Evolutionary conservation across 1,284 basidiomycete species (phyloP).

Genomic region (Fomitopsis betulina): DNA sequence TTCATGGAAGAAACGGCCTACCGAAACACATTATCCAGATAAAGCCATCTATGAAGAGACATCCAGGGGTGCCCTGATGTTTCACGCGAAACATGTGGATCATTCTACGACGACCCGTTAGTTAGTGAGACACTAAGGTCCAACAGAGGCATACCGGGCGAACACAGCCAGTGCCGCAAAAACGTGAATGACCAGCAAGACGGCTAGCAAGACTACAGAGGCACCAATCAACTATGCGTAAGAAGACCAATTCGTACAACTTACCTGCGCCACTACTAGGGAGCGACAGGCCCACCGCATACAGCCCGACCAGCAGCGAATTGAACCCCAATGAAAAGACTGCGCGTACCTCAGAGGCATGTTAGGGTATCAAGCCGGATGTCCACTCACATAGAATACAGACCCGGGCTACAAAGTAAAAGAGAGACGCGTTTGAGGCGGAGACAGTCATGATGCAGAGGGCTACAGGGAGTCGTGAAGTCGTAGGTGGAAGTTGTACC

Average conservation of each 20-base stretch:
- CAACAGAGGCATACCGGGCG: neutral
- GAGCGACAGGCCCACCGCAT: neutral
- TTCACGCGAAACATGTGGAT: neutral
- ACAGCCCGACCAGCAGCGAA: neutral
- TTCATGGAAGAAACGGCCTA: neutral
- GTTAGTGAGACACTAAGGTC: neutral
- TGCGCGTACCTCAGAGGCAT: neutral
- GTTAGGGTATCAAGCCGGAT: neutral
- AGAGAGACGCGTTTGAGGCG: neutral
- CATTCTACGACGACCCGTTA: neutral
- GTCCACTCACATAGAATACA: slow-evolving; percentile 1
- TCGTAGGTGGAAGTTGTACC: neutral
- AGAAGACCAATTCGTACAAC: neutral
- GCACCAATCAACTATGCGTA: neutral
- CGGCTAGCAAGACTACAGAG: neutral
- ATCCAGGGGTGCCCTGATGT: neutral
- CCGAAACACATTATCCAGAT: neutral
- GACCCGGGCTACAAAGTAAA: neutral
- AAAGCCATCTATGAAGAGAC: neutral
- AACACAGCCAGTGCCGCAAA: neutral
- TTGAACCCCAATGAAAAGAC: neutral
- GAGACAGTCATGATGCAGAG: slow-evolving; percentile 1
- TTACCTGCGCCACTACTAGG: neutral
- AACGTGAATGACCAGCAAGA: neutral
- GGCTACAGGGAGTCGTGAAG: slow-evolving; percentile 1